Conservation (phyloP, 2,329 filamentous ascomycete species). For the Mycosphaerella sp. region DNA sequence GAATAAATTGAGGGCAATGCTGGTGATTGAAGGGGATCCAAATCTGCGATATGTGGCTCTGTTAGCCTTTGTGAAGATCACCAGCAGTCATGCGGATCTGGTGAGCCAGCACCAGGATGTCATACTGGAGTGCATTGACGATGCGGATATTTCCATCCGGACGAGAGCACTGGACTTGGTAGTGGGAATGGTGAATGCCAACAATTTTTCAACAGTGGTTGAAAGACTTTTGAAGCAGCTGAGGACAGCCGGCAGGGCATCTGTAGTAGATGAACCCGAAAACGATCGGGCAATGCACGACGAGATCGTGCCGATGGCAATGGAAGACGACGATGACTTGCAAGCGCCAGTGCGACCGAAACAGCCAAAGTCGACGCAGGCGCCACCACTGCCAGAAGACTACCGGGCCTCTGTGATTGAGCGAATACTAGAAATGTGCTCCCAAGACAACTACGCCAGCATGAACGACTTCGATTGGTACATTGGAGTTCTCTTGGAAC, state of each 20-base stretch:
- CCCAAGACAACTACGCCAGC: slow-evolving; percentile 78
- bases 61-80: slow-evolving; percentile 92
- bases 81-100: slow-evolving; percentile 76
- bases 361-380: slow-evolving; percentile 44
- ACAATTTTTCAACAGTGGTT: slow-evolving; percentile 78
- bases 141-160: slow-evolving; percentile 90
- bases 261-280: slow-evolving; percentile 40
- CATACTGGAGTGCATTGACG: slow-evolving; percentile 93
- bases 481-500: slow-evolving; percentile 78
- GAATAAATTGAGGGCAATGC: slow-evolving; percentile 86
- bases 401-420: slow-evolving; percentile 79
- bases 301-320: slow-evolving; percentile 45
- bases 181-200: slow-evolving; percentile 84
- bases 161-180: slow-evolving; percentile 87
- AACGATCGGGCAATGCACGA: slow-evolving; percentile 43
- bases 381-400: slow-evolving; percentile 69
- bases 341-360: slow-evolving; percentile 50
- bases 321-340: slow-evolving; percentile 53
- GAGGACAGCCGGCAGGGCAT: slow-evolving; percentile 55
- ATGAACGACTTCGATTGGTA: slow-evolving; percentile 96
- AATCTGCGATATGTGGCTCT: slow-evolving; percentile 97
- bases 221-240: slow-evolving; percentile 83
- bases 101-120: slow-evolving; percentile 93
- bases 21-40: slow-evolving; percentile 85
- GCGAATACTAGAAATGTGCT: slow-evolving; percentile 82